Evolutionary conservation across 257 asterid genomes (phyloP).

Genomic region (Thymus mandschuricus): DNA sequence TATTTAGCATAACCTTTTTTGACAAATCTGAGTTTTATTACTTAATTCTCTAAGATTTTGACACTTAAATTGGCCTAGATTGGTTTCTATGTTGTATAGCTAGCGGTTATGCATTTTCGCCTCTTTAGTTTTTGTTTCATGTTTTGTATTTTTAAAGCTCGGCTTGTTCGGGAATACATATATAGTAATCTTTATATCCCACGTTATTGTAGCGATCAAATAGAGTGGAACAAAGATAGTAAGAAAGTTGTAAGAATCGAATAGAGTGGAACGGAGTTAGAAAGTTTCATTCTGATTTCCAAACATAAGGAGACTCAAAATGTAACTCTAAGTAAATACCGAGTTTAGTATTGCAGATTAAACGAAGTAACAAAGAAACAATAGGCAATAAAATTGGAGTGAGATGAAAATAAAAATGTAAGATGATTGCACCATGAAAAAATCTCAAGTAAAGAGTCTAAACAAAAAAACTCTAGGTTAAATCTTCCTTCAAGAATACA

Average conservation of each 20-base stretch:
- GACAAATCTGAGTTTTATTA: background rate
- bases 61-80: background rate
- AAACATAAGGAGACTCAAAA: no score
- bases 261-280: no score
- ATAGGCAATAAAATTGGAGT: background rate
- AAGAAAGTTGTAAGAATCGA: no score
- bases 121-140: no score
- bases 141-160: no score
- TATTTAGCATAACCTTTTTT: background rate
- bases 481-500: constrained; percentile 7
- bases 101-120: no score
- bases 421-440: background rate
- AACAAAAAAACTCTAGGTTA: constrained; percentile 26
- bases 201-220: no score
- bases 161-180: no score
- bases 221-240: no score
- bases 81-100: background rate
- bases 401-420: background rate
- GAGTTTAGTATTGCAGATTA: background rate
- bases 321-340: no score
- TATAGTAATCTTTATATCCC: no score
- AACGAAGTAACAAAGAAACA: background rate
- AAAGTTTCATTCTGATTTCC: no score
- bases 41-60: background rate
- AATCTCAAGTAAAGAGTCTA: background rate